These are phyloP conservation scores for Bruguiera hainesii DNA, from an alignment of 441 rosid species.

Conservation along the genomic window DNA sequence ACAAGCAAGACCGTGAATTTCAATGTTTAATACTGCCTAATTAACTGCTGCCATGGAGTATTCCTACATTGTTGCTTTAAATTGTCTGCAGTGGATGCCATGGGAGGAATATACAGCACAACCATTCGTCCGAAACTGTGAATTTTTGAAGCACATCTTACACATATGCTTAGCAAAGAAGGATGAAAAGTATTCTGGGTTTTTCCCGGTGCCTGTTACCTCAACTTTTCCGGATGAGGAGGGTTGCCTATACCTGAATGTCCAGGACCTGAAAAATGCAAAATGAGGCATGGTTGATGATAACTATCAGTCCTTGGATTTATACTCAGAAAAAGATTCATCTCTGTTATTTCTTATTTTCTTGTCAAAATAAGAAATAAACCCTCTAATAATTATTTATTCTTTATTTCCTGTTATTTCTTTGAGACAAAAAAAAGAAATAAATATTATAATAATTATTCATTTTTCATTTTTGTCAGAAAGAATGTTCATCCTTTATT, in stretches of 20 bases:
- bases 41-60: not conserved
- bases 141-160: conserved; percentile 37
- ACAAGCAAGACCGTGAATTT: not conserved
- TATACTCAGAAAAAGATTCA: not conserved
- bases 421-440: not conserved
- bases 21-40: not conserved
- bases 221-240: conserved; percentile 31
- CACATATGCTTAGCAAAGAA: conserved; percentile 55
- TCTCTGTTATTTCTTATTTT: not conserved
- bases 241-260: conserved; percentile 43
- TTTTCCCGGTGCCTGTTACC: conserved; percentile 41
- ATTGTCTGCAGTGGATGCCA: conserved; percentile 70
- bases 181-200: conserved; percentile 46
- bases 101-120: conserved; percentile 60
- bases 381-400: not conserved
- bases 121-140: conserved; percentile 47
- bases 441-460: not conserved
- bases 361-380: not conserved
- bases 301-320: not conserved
- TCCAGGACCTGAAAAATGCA: conserved; percentile 9
- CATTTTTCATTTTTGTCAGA: too few species aligned
- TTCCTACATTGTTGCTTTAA: conserved; percentile 12
- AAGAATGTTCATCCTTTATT: too few species aligned
- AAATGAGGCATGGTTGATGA: conserved; percentile 3
- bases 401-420: too few species aligned